Percentiles rank a stretch among this genome's conserved stretches.
Conservation (phyloP, 169 alveolate genomes). For the Cryptosporidium viatorum region DNA sequence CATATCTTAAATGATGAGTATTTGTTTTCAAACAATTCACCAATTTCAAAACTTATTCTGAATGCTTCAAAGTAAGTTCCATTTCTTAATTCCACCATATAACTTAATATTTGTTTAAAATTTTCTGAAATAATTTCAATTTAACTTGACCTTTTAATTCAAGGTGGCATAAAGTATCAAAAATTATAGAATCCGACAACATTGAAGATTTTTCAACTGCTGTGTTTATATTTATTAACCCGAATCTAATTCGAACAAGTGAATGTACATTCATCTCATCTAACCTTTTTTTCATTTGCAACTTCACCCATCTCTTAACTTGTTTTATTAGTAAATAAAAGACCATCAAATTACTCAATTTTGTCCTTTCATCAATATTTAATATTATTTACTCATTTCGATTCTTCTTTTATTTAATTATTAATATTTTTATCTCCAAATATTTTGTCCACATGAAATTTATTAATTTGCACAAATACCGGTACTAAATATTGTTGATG, state of each 20-base stretch:
- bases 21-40: conserved; percentile 9
- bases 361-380: too few relatives aligned
- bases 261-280: not conserved
- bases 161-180: conserved; percentile 37
- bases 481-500: not conserved
- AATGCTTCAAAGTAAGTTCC: conserved; percentile 28
- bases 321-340: conserved; percentile 3
- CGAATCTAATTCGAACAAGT: conserved; percentile 1
- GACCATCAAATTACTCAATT: not conserved
- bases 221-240: conserved; percentile 28
- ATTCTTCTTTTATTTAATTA: not conserved
- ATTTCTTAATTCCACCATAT: not conserved
- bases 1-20: not conserved
- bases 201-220: not conserved
- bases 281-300: conserved; percentile 29
- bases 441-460: not conserved
- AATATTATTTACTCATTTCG: not conserved
- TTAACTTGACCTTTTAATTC: not conserved
- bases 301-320: conserved; percentile 7
- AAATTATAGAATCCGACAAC: conserved; percentile 1
- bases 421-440: not conserved
- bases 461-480: conserved; percentile 2
- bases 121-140: not conserved
- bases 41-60: conserved; percentile 8
- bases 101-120: not conserved